Evolutionary conservation across 768 basidiomycete genomes (phyloP).

Genomic region (Podaxis pistillaris): DNA sequence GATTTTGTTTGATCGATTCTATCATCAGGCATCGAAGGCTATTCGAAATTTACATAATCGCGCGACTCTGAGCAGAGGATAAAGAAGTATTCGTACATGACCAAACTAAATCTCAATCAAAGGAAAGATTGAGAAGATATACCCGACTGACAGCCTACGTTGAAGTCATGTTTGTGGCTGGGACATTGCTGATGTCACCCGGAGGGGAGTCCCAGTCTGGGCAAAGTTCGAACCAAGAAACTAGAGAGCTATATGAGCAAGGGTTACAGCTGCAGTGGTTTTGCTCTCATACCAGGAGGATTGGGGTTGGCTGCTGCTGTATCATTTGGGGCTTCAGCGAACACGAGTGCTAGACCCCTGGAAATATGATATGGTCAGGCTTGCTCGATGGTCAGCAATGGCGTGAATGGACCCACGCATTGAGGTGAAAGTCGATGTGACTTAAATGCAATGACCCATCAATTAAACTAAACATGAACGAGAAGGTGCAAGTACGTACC

Average conservation of each 20-base stretch:
- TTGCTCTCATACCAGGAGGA: background rate
- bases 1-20: too few species aligned
- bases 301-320: background rate
- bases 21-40: too few species aligned
- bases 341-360: constrained; percentile 34
- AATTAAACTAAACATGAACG: background rate
- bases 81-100: too few species aligned
- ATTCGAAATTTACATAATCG: too few species aligned
- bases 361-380: background rate
- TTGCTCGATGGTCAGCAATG: background rate
- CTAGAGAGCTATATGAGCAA: constrained; percentile 7
- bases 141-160: too few species aligned
- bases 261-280: background rate
- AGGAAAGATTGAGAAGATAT: too few species aligned
- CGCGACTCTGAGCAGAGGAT: too few species aligned
- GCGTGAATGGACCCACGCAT: constrained; percentile 27
- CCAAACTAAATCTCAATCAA: too few species aligned
- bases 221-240: constrained; percentile 23
- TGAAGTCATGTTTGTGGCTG: too few species aligned
- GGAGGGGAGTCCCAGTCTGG: constrained; percentile 19
- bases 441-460: constrained; percentile 20
- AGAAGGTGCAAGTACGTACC: constrained; percentile 24
- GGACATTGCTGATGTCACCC: too few species aligned
- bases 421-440: constrained; percentile 55
- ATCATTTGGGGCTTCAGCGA: constrained; percentile 27